Evolutionary conservation across 352 stramenopile genomes (phyloP), one percentile per base, ranked within the genome.

Genomic region (Thalassiosira mediterranea): DNA sequence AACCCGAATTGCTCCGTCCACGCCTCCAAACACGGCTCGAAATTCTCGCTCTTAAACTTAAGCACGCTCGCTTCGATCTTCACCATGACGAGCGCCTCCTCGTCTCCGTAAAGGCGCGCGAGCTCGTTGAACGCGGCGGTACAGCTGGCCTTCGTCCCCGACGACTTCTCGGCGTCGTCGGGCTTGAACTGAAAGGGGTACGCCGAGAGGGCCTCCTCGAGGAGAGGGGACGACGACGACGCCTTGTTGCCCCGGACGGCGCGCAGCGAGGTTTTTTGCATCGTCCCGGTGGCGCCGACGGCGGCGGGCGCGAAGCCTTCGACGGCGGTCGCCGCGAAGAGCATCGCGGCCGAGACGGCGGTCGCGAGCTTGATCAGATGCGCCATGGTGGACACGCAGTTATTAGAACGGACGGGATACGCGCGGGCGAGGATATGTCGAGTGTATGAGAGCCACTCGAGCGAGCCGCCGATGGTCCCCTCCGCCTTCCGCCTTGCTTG

Each of bases 1-100:
- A 60, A 28, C 40, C 59, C 59, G 47, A 69, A 69, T 48, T 57
- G 42, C 25, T 69, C 59, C 26, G n/a, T 38, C 42, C 42, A 69
- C 42, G 26, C 49, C 29, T 69, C 42, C 25, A 69, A 47, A 10
- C 42, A 69, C 4, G 13, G 11, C 37, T 29, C 42, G 25, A 69
- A 60, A 26, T 69, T 60, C 3, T 69, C 44, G 11, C 17, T n/a
- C 10, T 69, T 59, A 26, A 69, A 69, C 19, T 31, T 1, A 5
- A 69, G 59, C 19, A 31, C 31, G 7, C 19, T n/a, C 32, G 59
- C 38, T 15, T n/a, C 3, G 10, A 46, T 57, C 28, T 69, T 69
- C 10, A 60, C 59, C 42, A 69, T 60, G 26, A 28, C 42, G 19
- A 69, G 42, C 25, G 59, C 44, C 26, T 59, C 59, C 8, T 69